These are phyloP conservation scores for Aspergillus bridgeri DNA, from an alignment of 495 filamentous ascomycete species.

Conservation along the genomic window DNA sequence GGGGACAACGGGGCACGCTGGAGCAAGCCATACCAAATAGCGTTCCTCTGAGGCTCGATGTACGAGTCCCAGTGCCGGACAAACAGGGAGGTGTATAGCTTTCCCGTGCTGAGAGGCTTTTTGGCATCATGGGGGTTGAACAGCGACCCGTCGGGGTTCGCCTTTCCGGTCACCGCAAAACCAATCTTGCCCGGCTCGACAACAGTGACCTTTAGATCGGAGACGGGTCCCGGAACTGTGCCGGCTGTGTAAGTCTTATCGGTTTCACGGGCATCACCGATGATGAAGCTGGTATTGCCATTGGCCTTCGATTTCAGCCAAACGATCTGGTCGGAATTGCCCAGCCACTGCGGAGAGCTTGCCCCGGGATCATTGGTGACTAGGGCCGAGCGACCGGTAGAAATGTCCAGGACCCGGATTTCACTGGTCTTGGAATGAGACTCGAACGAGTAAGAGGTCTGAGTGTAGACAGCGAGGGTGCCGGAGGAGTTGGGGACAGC, in stretches of 20 bases:
- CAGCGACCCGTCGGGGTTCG: conserved; percentile 53
- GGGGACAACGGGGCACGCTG: conserved; percentile 43
- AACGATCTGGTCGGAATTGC: conserved; percentile 57
- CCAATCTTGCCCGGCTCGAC: conserved; percentile 63
- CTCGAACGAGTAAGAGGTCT: conserved; percentile 79
- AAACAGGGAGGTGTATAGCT: conserved; percentile 53
- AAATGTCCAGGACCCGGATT: conserved; percentile 71
- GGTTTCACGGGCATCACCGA: conserved; percentile 54
- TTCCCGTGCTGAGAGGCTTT: conserved; percentile 49
- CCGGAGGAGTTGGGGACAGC: conserved; percentile 73
- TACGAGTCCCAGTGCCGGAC: conserved; percentile 64
- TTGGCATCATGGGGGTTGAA: conserved; percentile 54
- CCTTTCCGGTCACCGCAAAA: conserved; percentile 63
- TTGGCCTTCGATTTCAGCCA: conserved; percentile 63
- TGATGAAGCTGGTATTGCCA: conserved; percentile 62
- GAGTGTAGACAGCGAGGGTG: conserved; percentile 66
- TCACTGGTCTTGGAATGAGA: conserved; percentile 70
- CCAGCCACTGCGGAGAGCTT: conserved; percentile 75
- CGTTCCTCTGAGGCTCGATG: conserved; percentile 58
- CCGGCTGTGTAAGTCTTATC: conserved; percentile 59
- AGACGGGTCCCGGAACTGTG: conserved; percentile 62
- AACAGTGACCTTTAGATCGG: conserved; percentile 67
- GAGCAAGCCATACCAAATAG: conserved; percentile 70
- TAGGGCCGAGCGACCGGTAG: conserved; percentile 60
- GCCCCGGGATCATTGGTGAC: conserved; percentile 61